Evolutionary conservation across 768 basidiomycete genomes (phyloP).

Genomic region (Russula sp.): DNA sequence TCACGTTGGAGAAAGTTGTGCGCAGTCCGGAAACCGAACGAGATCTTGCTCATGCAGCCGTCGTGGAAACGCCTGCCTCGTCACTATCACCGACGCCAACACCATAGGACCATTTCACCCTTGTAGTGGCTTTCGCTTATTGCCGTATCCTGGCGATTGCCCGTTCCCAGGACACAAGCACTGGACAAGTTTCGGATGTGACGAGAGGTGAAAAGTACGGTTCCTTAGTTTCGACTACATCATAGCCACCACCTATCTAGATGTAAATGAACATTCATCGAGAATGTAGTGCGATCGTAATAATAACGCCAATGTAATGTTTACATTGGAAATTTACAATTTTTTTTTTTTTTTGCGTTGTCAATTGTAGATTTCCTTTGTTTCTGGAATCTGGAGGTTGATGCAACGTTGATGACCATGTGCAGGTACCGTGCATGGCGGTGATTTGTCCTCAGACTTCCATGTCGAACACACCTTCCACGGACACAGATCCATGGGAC

Average conservation of each 20-base stretch:
- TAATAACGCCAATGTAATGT: background rate
- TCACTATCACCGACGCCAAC: background rate
- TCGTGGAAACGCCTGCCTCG: background rate
- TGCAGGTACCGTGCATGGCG: background rate
- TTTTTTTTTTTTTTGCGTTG: no score
- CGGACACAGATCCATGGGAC: conserved; percentile 27
- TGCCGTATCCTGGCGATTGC: background rate
- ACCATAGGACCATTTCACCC: background rate
- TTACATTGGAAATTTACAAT: background rate
- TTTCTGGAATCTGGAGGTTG: background rate
- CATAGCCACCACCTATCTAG: background rate
- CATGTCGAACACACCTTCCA: conserved; percentile 20
- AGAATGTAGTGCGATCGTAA: background rate
- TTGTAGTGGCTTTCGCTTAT: background rate
- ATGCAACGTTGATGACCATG: conserved; percentile 2
- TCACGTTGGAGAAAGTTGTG: conserved; percentile 63
- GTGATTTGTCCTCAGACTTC: conserved; percentile 12
- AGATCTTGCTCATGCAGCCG: conserved; percentile 15
- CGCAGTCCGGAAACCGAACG: conserved; percentile 62
- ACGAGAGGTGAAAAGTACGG: background rate
- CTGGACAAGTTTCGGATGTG: background rate
- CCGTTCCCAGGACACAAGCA: background rate
- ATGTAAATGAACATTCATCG: background rate
- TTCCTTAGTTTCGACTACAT: background rate
- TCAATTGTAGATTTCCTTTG: conserved; percentile 3